These are phyloP conservation scores for Hibiscus trionum DNA, from an alignment of 345 rosid genomes.

Conservation along the genomic window DNA sequence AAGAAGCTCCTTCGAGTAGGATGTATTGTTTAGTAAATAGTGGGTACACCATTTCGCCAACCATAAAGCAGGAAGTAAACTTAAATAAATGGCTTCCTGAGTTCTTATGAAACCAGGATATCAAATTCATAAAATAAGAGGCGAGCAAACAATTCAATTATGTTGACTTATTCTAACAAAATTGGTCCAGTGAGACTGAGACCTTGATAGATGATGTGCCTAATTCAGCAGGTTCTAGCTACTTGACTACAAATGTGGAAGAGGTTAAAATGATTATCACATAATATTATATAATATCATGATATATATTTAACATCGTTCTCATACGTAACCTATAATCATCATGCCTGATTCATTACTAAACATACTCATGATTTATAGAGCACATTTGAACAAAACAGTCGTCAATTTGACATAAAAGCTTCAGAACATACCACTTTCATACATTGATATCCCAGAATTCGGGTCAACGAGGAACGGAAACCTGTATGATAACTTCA, in stretches of 20 bases:
- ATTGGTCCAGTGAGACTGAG: neutral
- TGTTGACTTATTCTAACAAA: neutral
- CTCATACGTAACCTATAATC: neutral
- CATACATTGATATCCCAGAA: conserved; percentile 58
- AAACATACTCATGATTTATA: neutral
- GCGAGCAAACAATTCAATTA: neutral
- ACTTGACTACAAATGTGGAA: neutral
- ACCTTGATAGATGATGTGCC: neutral
- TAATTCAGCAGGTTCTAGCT: neutral
- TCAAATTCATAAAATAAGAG: neutral
- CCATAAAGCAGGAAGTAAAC: too few species aligned
- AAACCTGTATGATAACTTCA: conserved; percentile 42
- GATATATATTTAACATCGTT: neutral
- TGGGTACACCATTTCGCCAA: too few species aligned
- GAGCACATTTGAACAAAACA: neutral
- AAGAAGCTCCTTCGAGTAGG: too few species aligned
- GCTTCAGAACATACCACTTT: conserved; percentile 53
- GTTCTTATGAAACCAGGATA: too few species aligned
- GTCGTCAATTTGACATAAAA: neutral
- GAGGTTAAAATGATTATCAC: neutral
- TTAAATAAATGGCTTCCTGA: too few species aligned
- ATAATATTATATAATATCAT: neutral
- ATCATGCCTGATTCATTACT: neutral
- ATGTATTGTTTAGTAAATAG: too few species aligned
- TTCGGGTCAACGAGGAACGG: conserved; percentile 74